Percentiles rank a stretch among this genome's conserved stretches.
Evolutionary conservation across 2,329 filamentous ascomycete species (phyloP).

Genomic region (Arthrinium phaeospermum): DNA sequence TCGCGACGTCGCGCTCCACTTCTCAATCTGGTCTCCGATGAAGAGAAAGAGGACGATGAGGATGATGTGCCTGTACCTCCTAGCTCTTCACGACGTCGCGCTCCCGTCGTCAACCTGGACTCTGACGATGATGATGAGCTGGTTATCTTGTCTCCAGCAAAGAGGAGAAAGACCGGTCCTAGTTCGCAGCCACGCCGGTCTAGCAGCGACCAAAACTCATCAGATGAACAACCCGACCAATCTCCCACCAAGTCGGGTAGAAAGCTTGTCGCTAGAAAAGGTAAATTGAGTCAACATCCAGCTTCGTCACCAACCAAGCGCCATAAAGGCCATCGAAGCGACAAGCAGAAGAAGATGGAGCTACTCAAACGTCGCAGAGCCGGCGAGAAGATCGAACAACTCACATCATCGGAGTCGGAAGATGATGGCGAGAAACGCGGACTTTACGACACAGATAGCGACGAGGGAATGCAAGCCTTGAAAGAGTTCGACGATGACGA

Average conservation of each 20-base stretch:
- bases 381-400: constrained; percentile 44
- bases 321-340: constrained; percentile 40
- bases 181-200: constrained; percentile 22
- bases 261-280: constrained; percentile 19
- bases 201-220: constrained; percentile 19
- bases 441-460: constrained; percentile 42
- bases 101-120: constrained; percentile 29
- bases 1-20: constrained; percentile 25
- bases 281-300: constrained; percentile 10
- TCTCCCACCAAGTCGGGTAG: constrained; percentile 15
- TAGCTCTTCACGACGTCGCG: constrained; percentile 26
- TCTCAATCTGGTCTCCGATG: constrained; percentile 32
- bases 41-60: constrained; percentile 29
- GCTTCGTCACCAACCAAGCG: constrained; percentile 30
- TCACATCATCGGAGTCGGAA: constrained; percentile 46
- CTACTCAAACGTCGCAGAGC: constrained; percentile 45
- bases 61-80: constrained; percentile 29
- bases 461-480: constrained; percentile 36
- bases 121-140: constrained; percentile 31
- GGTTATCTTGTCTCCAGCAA: constrained; percentile 34
- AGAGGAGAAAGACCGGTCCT: constrained; percentile 33
- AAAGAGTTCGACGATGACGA: constrained; percentile 43
- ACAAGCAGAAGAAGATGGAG: constrained; percentile 48
- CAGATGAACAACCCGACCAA: constrained; percentile 20
- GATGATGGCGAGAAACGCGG: constrained; percentile 56